Base-by-base conservation (phyloP, 23 red algal genomes). In the Gracilariopsis chorda region DNA sequence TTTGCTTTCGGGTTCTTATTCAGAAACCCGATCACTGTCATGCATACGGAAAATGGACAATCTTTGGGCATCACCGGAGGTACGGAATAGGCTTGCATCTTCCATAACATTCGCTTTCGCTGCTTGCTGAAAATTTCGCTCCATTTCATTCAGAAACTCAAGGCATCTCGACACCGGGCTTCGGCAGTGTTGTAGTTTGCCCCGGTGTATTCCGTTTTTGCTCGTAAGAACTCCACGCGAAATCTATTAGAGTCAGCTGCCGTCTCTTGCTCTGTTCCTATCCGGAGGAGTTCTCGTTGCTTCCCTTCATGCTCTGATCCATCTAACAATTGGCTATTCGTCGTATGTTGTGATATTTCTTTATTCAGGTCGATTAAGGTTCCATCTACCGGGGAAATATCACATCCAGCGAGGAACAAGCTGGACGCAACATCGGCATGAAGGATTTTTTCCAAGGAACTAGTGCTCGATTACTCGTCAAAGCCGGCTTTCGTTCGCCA, bases 401-500 rank as follows among this genome's bases (percentile, higher is more conserved):
- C 85, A 16, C 49, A 89, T 19, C 85, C 85, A 45, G 85, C 59
- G 10, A 89, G 70, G 34, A 89, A 89, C 35, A 89, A 77, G 42
- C 65, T 77, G 17, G 85, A 89, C 29, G 70, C 85, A 27, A 89
- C 85, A 33, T 89, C 70, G 46, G 85, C 85, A 64, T 89, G 85
- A 77, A 89, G 40, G 0, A 89, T n/a, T 32, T 52, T 64, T 67
- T 89, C 85, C 8, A 89, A 48, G 21, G 85, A 89, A 61, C 69
- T 70, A n/a, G 69, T 27, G 46, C 40, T 52, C 12, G 85, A 89
- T 25, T 67, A 89, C 51, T 77, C 85, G 69, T 89, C 85, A 30
- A 89, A 89, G 49, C 85, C 69, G 2, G 85, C 85, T 42, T 89
- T 89, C 28, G 85, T 89, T 42, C 72, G 85, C 85, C 85, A 89